These are phyloP conservation scores for Fomitopsis betulina DNA, from an alignment of 1,284 basidiomycete species.

Conservation along the genomic window DNA sequence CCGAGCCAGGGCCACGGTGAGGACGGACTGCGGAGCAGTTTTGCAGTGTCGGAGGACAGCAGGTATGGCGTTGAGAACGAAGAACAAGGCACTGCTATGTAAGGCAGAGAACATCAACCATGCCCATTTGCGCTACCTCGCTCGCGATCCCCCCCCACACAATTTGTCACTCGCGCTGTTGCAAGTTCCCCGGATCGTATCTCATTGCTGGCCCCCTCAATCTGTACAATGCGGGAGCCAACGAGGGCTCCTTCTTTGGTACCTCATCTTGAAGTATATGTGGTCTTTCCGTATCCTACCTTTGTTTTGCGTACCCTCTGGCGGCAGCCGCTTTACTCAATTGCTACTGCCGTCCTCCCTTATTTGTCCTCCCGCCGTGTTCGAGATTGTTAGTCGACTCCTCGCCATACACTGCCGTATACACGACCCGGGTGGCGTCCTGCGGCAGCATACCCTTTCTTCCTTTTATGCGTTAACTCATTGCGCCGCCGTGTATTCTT, in stretches of 20 bases:
- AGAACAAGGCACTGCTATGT: conserved; percentile 31
- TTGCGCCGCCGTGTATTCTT: neutral
- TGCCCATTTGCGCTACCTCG: neutral
- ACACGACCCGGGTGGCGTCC: neutral
- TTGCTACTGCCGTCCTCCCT: neutral
- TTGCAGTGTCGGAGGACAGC: conserved; percentile 26
- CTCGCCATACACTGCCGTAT: neutral
- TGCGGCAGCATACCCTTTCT: neutral
- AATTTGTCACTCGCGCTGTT: neutral
- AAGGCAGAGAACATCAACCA: conserved; percentile 5
- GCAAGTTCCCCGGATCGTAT: neutral
- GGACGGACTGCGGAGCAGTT: conserved; percentile 27
- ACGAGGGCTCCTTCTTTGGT: neutral
- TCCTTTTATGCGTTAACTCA: neutral
- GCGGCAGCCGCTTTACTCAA: neutral
- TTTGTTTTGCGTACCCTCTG: neutral
- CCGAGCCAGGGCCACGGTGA: conserved; percentile 6
- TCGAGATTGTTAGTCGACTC: neutral
- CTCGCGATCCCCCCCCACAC: neutral
- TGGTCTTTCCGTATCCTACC: neutral
- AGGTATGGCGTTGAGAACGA: conserved; percentile 29
- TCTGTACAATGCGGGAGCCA: neutral
- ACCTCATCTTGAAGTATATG: neutral
- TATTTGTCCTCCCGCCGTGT: neutral
- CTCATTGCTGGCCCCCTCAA: neutral